phyloP scores from a whole-genome alignment of 2,329 filamentous ascomycete species.

The Venturiaceae sp. region DNA sequence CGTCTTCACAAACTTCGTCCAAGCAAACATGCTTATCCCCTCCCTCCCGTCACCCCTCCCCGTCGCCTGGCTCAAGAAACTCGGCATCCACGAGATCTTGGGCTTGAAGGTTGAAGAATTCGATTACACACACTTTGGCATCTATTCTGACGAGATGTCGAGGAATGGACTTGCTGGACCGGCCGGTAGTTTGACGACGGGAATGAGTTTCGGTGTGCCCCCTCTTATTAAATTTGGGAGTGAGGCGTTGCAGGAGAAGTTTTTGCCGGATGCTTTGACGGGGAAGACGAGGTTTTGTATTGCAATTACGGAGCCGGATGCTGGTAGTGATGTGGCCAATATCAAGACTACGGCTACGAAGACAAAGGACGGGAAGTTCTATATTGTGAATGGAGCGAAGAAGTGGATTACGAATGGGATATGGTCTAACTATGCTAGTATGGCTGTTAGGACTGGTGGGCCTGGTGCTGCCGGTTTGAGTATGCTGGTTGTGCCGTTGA shows the following conservation, averaged over 20 bases:
- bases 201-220: slow-evolving; percentile 63
- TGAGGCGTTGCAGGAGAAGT: slow-evolving; percentile 50
- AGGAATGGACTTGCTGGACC: slow-evolving; percentile 57
- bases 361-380: slow-evolving; percentile 53
- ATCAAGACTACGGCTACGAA: slow-evolving; percentile 59
- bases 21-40: slow-evolving; percentile 60
- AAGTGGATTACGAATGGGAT: slow-evolving; percentile 74
- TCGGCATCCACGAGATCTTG: slow-evolving; percentile 59
- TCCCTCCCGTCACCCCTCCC: slow-evolving; percentile 60
- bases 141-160: slow-evolving; percentile 36
- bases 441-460: slow-evolving; percentile 66
- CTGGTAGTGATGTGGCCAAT: slow-evolving; percentile 64
- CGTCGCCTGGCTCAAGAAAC: slow-evolving; percentile 53
- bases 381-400: slow-evolving; percentile 65
- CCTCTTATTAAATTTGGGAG: slow-evolving; percentile 61
- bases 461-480: slow-evolving; percentile 54
- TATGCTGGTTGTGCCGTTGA: slow-evolving; percentile 61
- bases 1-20: slow-evolving; percentile 55
- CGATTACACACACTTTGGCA: slow-evolving; percentile 50
- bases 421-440: slow-evolving; percentile 57
- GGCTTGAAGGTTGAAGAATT: slow-evolving; percentile 62
- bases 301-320: slow-evolving; percentile 69
- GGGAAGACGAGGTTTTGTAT: slow-evolving; percentile 62
- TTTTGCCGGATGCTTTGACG: slow-evolving; percentile 57
- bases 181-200: slow-evolving; percentile 54